Evolutionary conservation across 2,329 filamentous ascomycete genomes (phyloP).

Genomic region (Neodidymelliopsis sp.): DNA sequence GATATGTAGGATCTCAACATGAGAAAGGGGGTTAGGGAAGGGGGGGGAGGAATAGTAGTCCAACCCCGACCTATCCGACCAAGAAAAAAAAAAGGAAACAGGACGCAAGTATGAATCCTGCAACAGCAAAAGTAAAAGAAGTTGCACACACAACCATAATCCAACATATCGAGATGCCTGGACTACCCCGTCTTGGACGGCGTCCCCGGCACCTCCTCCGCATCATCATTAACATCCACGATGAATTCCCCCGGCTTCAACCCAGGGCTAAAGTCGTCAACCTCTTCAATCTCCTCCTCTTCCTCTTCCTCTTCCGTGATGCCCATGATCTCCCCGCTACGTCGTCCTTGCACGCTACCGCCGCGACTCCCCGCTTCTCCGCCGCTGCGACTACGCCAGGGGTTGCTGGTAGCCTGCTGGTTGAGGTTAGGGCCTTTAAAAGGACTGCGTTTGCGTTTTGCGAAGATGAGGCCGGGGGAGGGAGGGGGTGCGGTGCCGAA

Average conservation of each 20-base stretch:
- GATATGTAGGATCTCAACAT: no score
- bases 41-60: neutral
- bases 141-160: no score
- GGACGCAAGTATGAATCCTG: no score
- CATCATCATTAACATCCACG: constrained; percentile 10
- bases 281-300: constrained; percentile 60
- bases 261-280: constrained; percentile 66
- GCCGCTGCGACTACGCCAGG: constrained; percentile 30
- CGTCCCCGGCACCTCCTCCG: neutral
- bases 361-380: constrained; percentile 36
- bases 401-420: constrained; percentile 47
- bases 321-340: constrained; percentile 78
- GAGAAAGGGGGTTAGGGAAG: neutral
- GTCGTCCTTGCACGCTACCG: constrained; percentile 70
- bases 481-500: constrained; percentile 65
- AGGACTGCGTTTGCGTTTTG: constrained; percentile 79
- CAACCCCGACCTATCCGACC: no score
- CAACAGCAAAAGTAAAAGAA: no score
- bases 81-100: no score
- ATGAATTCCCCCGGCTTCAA: constrained; percentile 42
- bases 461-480: constrained; percentile 72
- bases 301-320: constrained; percentile 53
- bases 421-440: constrained; percentile 79
- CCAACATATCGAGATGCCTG: no score
- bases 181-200: neutral